phyloP scores from a whole-genome alignment of 352 stramenopile genomes.

The Phytopythium vexans region DNA sequence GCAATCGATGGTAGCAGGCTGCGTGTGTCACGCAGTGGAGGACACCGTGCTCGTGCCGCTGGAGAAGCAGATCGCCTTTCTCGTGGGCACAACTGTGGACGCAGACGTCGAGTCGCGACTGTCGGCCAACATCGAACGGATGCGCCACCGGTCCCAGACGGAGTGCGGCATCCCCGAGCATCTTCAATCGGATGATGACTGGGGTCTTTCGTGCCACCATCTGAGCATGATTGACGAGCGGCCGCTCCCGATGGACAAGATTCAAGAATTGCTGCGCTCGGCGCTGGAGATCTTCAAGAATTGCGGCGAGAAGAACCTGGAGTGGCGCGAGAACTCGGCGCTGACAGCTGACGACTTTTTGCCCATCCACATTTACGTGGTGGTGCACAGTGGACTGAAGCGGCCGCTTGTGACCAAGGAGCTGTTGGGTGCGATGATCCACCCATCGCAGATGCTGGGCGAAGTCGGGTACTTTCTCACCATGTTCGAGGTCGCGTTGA shows the following conservation, averaged over 20 bases:
- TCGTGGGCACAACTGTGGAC: conserved; percentile 66
- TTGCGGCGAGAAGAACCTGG: conserved; percentile 73
- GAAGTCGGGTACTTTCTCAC: conserved; percentile 87
- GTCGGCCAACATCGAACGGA: conserved; percentile 57
- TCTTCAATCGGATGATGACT: conserved; percentile 72
- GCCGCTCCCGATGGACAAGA: conserved; percentile 66
- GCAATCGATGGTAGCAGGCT: conserved; percentile 55
- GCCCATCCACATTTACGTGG: conserved; percentile 85
- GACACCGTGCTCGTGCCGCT: conserved; percentile 77
- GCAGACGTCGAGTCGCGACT: conserved; percentile 46
- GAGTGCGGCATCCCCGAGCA: conserved; percentile 79
- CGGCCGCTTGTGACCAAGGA: conserved; percentile 72
- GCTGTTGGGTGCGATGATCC: conserved; percentile 77
- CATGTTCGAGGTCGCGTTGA: conserved; percentile 85
- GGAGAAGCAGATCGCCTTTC: conserved; percentile 69
- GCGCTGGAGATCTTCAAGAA: conserved; percentile 80
- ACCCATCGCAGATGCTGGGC: conserved; percentile 78
- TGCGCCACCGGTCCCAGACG: conserved; percentile 56
- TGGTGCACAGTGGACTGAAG: conserved; percentile 75
- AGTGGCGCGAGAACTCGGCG: conserved; percentile 71
- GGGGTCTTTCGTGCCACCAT: conserved; percentile 76
- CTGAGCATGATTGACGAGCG: conserved; percentile 84
- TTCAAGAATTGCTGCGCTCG: conserved; percentile 73
- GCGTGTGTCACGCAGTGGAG: conserved; percentile 67
- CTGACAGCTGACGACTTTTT: conserved; percentile 83